Percentiles rank a stretch among this genome's conserved stretches.
Evolutionary conservation across 1,284 basidiomycete genomes (phyloP).

Genomic region (Vanrija pseudolonga): DNA sequence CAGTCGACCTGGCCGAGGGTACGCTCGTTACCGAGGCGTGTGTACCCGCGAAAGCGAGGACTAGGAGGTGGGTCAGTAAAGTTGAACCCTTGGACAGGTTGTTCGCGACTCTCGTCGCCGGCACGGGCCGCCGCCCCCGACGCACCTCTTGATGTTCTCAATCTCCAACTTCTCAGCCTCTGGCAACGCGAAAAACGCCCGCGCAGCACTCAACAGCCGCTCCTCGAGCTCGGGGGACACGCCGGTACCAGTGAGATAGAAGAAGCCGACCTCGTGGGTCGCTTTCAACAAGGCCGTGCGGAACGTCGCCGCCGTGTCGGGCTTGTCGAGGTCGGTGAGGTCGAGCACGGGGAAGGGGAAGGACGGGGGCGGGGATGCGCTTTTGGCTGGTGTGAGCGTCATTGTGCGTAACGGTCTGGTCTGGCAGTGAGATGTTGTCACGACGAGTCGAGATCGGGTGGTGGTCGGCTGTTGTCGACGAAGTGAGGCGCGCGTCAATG

Average conservation of each 20-base stretch:
- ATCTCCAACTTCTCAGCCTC: conserved; percentile 26
- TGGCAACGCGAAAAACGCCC: conserved; percentile 31
- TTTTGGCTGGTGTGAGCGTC: no score
- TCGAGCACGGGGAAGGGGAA: conserved; percentile 13
- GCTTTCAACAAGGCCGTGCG: conserved; percentile 8
- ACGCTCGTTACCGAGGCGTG: conserved; percentile 11
- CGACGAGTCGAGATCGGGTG: no score
- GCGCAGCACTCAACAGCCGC: conserved; percentile 20
- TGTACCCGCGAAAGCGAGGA: conserved; percentile 16
- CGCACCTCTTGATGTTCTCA: conserved; percentile 23
- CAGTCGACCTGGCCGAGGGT: conserved; percentile 12
- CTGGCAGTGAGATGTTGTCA: no score
- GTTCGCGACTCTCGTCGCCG: no score
- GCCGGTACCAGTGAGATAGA: conserved; percentile 33
- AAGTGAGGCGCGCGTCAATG: no score
- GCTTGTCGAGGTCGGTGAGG: conserved; percentile 5
- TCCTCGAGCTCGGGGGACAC: conserved; percentile 21
- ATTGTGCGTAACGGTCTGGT: no score
- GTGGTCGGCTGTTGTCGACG: no score
- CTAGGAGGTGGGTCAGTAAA: not conserved
- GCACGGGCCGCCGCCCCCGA: no score
- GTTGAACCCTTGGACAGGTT: no score
- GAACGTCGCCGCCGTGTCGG: conserved; percentile 6
- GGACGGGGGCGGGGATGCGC: no score
- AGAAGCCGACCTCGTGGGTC: conserved; percentile 27